Conservation (phyloP, 2,329 filamentous ascomycete species). For the Cladobotryum mycophilum region DNA sequence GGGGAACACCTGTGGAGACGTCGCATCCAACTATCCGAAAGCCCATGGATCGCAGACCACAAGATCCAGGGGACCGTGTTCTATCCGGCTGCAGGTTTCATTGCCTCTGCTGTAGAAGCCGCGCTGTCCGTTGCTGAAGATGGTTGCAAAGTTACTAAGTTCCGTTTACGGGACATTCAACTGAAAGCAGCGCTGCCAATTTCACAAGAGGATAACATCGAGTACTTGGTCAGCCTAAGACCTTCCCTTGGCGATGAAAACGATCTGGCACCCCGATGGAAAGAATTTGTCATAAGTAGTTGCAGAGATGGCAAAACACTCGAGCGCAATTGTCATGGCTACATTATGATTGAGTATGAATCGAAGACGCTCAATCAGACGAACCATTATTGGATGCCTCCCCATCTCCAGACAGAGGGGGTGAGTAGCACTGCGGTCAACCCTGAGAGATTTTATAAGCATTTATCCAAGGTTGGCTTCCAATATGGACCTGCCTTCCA, state of each 20-base stretch:
- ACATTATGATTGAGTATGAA: neutral
- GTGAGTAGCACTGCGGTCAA: neutral
- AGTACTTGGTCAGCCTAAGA: neutral
- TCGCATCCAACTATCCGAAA: neutral
- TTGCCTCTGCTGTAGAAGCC: neutral
- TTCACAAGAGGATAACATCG: neutral
- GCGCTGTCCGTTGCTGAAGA: neutral
- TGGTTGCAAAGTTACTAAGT: neutral
- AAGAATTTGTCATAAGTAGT: neutral
- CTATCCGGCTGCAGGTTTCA: neutral
- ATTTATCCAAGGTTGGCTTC: neutral
- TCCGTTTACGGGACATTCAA: neutral
- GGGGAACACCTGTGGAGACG: neutral
- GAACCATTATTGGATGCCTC: no score
- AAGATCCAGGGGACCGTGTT: neutral
- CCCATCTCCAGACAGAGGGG: neutral
- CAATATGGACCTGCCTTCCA: conserved; percentile 1
- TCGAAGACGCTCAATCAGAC: neutral
- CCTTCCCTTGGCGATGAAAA: neutral
- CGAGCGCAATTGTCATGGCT: neutral
- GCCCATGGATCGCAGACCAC: neutral
- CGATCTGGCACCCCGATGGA: neutral
- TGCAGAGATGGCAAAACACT: neutral
- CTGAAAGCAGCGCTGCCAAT: neutral
- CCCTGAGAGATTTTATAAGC: neutral